A percentile compares a stretch with the other conserved stretches of the same genome.
These are phyloP conservation scores for Plasmodium vinckei DNA, from an alignment of 169 alveolate species.

Conservation along the genomic window DNA sequence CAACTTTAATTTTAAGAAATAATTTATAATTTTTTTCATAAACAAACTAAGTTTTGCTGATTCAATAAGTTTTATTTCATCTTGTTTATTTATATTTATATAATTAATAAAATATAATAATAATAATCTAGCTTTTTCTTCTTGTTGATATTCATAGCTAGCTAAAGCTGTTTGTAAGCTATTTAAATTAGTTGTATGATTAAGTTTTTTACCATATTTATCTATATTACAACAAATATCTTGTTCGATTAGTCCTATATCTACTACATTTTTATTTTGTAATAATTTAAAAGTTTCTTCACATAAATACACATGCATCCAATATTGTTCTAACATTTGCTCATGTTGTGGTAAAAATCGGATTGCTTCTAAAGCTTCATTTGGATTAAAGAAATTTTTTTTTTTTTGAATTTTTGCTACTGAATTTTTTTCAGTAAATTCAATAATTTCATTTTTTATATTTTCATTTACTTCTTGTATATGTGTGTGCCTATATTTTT, in stretches of 20 bases:
- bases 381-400: constrained; percentile 50
- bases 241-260: constrained; percentile 85
- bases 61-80: constrained; percentile 66
- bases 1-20: constrained; percentile 24
- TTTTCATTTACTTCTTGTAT: constrained; percentile 86
- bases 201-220: constrained; percentile 80
- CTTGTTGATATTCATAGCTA: constrained; percentile 43
- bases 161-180: constrained; percentile 45
- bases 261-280: constrained; percentile 76
- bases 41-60: constrained; percentile 80
- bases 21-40: constrained; percentile 60
- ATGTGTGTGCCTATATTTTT: constrained; percentile 84
- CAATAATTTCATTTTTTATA: constrained; percentile 83
- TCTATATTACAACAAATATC: constrained; percentile 85
- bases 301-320: constrained; percentile 86
- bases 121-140: constrained; percentile 59
- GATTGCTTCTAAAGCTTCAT: constrained; percentile 81
- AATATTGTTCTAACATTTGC: constrained; percentile 84
- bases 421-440: constrained; percentile 79
- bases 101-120: constrained; percentile 33
- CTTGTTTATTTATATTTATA: constrained; percentile 17
- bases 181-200: constrained; percentile 51
- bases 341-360: constrained; percentile 85
- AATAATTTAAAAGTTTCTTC: constrained; percentile 81
- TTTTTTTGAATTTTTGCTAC: constrained; percentile 71